Conservation (phyloP, 805 yeast species). For the Zygosaccharomyces siamensis region DNA sequence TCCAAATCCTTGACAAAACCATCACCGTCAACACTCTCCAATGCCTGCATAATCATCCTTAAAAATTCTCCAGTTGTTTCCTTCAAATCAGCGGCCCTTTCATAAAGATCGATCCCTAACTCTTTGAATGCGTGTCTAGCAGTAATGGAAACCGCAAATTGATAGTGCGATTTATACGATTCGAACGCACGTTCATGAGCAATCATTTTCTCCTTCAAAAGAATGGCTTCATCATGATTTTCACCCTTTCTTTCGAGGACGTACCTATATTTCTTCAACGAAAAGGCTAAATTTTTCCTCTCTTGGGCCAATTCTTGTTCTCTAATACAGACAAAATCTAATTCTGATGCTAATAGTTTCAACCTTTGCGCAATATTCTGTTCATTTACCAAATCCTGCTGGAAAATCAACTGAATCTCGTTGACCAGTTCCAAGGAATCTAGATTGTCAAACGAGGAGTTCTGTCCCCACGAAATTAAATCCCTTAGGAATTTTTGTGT, state of each 20-base stretch:
- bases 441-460: constrained; percentile 10
- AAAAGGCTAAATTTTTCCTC: constrained; percentile 18
- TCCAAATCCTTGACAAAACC: constrained; percentile 22
- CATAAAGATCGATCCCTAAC: constrained; percentile 24
- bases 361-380: constrained; percentile 19
- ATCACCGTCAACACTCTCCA: constrained; percentile 17
- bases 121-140: constrained; percentile 26
- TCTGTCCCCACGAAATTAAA: constrained; percentile 21
- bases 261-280: constrained; percentile 18
- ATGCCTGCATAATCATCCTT: constrained; percentile 17
- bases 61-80: constrained; percentile 21
- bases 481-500: constrained; percentile 21
- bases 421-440: constrained; percentile 15
- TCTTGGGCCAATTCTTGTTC: constrained; percentile 24
- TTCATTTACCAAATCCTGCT: constrained; percentile 23
- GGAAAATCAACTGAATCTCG: constrained; percentile 23
- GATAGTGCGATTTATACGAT: constrained; percentile 21
- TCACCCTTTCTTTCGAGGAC: constrained; percentile 22
- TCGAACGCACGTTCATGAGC: constrained; percentile 20
- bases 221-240: constrained; percentile 23
- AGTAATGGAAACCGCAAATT: constrained; percentile 22
- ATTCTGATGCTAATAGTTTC: constrained; percentile 15
- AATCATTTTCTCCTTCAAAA: constrained; percentile 21
- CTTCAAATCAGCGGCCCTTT: constrained; percentile 23
- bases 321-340: constrained; percentile 25